Percentiles rank a stretch among this genome's conserved stretches.
Conservation (phyloP, 805 yeast species). For the Candida maris region DNA sequence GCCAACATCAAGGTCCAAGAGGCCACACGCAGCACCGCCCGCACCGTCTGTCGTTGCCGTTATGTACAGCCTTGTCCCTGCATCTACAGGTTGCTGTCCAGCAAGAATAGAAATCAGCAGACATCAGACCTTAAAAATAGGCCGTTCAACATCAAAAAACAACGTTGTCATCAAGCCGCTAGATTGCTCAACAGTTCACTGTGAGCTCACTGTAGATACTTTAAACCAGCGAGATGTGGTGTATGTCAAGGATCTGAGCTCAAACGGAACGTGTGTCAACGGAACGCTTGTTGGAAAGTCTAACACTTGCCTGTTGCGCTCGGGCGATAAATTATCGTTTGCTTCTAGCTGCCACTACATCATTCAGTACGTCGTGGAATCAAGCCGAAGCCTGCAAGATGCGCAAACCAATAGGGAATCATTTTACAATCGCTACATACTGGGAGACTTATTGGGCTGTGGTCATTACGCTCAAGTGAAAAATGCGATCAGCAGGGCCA, state of each 20-base stretch:
- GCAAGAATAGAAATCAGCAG: constrained; percentile 13
- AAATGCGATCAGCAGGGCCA: constrained; percentile 55
- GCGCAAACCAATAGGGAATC: constrained; percentile 29
- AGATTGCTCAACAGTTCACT: constrained; percentile 67
- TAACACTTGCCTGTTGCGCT: constrained; percentile 46
- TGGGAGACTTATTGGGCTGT: constrained; percentile 62
- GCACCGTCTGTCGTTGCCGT: constrained; percentile 7
- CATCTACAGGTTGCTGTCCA: constrained; percentile 5
- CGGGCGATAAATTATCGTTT: constrained; percentile 62
- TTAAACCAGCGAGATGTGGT: constrained; percentile 36
- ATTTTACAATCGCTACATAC: constrained; percentile 53
- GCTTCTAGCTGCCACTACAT: constrained; percentile 36
- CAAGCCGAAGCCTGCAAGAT: constrained; percentile 7
- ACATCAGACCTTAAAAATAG: constrained; percentile 18
- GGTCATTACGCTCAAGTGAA: constrained; percentile 84
- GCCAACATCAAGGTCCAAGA: constrained; percentile 9
- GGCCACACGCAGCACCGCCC: background rate
- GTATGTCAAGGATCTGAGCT: constrained; percentile 51
- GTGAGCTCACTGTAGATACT: constrained; percentile 45
- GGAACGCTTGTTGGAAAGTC: constrained; percentile 50
- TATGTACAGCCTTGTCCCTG: constrained; percentile 14
- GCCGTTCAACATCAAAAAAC: constrained; percentile 39
- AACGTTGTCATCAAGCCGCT: constrained; percentile 42
- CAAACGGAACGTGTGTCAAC: constrained; percentile 68
- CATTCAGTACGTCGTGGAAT: constrained; percentile 17